Conservation (phyloP, 1,139 yeast species). For the Saccharomyces uvarum region DNA sequence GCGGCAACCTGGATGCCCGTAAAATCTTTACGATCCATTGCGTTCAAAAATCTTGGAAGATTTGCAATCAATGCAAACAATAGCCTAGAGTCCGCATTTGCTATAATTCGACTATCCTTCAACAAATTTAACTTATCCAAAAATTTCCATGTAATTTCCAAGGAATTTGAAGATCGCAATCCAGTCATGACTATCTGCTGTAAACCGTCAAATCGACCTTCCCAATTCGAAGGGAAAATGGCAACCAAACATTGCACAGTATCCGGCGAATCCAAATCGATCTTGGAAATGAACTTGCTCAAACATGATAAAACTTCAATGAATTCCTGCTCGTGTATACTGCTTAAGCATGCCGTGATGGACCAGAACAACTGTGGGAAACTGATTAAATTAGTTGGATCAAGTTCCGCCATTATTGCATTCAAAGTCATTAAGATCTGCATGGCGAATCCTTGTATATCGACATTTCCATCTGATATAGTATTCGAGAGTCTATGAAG, state of each 20-base stretch:
- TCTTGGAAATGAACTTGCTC: constrained; percentile 75
- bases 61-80: constrained; percentile 69
- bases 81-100: constrained; percentile 61
- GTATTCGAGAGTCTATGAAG: constrained; percentile 88
- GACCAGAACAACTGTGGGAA: constrained; percentile 96
- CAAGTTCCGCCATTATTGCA: constrained; percentile 81
- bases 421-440: constrained; percentile 92
- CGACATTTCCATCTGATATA: constrained; percentile 77
- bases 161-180: constrained; percentile 68
- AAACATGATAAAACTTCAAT: constrained; percentile 77
- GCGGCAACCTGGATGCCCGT: constrained; percentile 56
- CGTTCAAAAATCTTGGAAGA: constrained; percentile 76
- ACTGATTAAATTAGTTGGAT: constrained; percentile 67
- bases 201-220: constrained; percentile 83
- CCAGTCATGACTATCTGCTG: constrained; percentile 77
- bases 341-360: constrained; percentile 82
- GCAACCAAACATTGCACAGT: constrained; percentile 76
- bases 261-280: constrained; percentile 78
- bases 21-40: constrained; percentile 53
- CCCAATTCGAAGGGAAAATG: constrained; percentile 94
- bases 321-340: constrained; percentile 89
- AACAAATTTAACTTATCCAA: constrained; percentile 63
- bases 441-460: constrained; percentile 95
- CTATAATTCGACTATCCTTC: constrained; percentile 70
- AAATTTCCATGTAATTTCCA: constrained; percentile 68